phyloP scores from a whole-genome alignment of 2,329 filamentous ascomycete species.

The Alternaria metachromatica region DNA sequence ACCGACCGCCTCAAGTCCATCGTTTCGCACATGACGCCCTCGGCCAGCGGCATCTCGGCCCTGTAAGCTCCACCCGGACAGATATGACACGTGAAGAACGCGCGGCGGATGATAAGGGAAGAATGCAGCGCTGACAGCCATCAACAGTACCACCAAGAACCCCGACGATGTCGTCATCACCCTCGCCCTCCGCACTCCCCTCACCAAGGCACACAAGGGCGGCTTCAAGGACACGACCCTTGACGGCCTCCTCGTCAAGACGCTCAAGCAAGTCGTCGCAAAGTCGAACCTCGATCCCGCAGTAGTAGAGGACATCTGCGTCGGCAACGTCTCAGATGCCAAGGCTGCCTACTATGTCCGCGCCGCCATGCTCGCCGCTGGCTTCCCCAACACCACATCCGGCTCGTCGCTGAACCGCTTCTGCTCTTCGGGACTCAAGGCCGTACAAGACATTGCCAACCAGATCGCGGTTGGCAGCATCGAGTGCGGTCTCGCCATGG shows the following conservation, averaged over 20 bases:
- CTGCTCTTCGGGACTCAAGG: constrained; percentile 96
- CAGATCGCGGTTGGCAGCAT: constrained; percentile 82
- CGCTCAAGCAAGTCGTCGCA: constrained; percentile 71
- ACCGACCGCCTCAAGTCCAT: constrained; percentile 86
- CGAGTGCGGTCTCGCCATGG: constrained; percentile 84
- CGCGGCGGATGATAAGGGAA: not conserved
- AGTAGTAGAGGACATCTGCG: constrained; percentile 85
- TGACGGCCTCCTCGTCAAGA: constrained; percentile 83
- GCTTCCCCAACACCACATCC: constrained; percentile 87
- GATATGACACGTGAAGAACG: not conserved
- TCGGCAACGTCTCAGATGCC: constrained; percentile 87
- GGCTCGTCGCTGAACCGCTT: constrained; percentile 90
- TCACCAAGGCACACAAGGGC: constrained; percentile 88
- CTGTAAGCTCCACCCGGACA: constrained; percentile 67
- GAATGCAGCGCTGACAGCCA: constrained; percentile 10
- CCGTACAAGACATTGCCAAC: constrained; percentile 92
- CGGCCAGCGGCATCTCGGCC: constrained; percentile 71
- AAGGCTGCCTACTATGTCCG: constrained; percentile 92
- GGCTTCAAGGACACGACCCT: constrained; percentile 93
- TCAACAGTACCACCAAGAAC: constrained; percentile 81
- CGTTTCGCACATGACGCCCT: constrained; percentile 82
- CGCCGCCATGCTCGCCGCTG: constrained; percentile 85
- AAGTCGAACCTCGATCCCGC: constrained; percentile 79
- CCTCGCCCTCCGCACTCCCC: constrained; percentile 84
- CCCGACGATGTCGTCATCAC: constrained; percentile 97